Conservation (phyloP, 2,329 filamentous ascomycete genomes). For the Emergomyces pasteurianus region DNA sequence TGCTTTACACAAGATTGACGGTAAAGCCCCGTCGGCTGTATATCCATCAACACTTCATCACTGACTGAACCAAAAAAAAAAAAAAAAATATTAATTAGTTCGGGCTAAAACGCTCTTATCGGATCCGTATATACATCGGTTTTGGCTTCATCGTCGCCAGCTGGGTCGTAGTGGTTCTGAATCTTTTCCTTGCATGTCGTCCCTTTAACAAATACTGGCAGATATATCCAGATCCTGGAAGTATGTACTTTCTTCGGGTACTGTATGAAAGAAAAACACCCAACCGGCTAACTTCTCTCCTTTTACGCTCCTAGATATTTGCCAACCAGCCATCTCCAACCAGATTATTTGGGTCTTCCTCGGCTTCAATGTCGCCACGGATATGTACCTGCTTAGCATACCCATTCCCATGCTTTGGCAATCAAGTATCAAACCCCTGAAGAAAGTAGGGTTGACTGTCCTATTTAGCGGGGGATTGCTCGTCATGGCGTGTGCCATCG, state of each 20-base stretch:
- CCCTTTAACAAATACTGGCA: slow-evolving; percentile 46
- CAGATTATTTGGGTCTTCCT: slow-evolving; percentile 45
- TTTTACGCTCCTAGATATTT: slow-evolving; percentile 16
- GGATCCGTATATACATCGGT: slow-evolving; percentile 40
- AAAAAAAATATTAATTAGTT: no score
- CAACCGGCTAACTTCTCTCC: slow-evolving; percentile 1
- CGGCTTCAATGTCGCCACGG: slow-evolving; percentile 43
- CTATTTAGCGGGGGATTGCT: slow-evolving; percentile 47
- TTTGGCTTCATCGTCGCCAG: slow-evolving; percentile 39
- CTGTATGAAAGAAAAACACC: slow-evolving; percentile 2
- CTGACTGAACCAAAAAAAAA: background rate
- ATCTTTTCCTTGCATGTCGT: slow-evolving; percentile 40
- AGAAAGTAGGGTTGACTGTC: slow-evolving; percentile 42
- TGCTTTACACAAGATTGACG: slow-evolving; percentile 46
- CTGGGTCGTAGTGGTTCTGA: slow-evolving; percentile 38
- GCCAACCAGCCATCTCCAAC: slow-evolving; percentile 40
- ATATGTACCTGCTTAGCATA: background rate
- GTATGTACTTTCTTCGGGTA: slow-evolving; percentile 25
- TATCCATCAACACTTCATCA: no score
- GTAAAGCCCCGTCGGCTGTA: slow-evolving; percentile 13
- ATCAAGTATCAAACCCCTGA: slow-evolving; percentile 36
- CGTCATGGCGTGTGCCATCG: slow-evolving; percentile 43
- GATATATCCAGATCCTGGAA: slow-evolving; percentile 45
- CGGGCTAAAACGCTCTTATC: slow-evolving; percentile 21
- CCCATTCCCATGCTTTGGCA: slow-evolving; percentile 35